Base-by-base conservation (phyloP, 2,329 filamentous ascomycete species). In the Colletotrichum siamense region DNA sequence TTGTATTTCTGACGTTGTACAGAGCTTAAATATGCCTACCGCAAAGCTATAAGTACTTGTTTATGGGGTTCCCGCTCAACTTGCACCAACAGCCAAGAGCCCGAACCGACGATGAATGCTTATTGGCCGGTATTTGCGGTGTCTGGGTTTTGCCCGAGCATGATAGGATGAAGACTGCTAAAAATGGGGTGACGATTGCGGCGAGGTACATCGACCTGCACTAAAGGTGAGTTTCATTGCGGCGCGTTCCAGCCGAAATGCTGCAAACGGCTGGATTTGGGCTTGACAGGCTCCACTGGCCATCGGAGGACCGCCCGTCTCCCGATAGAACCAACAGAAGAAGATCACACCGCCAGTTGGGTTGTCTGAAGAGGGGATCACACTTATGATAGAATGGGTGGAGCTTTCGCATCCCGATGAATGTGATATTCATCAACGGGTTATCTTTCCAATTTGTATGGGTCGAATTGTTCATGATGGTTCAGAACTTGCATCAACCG, bases 51-150 rank as follows among this genome's bases (percentile, higher is more conserved):
- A 52, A n/a, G 44, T 15, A 52, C 44, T 52, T 24, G n/a, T 52
- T 22, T 3, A 52, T 5, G 44, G n/a, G n/a, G n/a, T 52, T 52
- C 12, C n/a, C n/a, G 4, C n/a, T 24, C 10, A 22, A 12, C n/a
- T 7, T 52, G 44, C 44, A 52, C 44, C 44, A 52, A 52, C n/a
- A 52, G 44, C n/a, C 44, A 52, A 52, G 44, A 52, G n/a, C 16
- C 6, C n/a, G n/a, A 52, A 13, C 6, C n/a, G n/a, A 24, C 44
- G 10, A 52, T 52, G 44, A 22, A 52, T 52, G 0, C n/a, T 3
- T 1, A 22, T 52, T 52, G 44, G 44, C n/a, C 44, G 3, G n/a
- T 22, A 52, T 22, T 13, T 52, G 44, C 44, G n/a, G n/a, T 7
- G 6, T n/a, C 44, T 52, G 12, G 44, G n/a, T 2, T 52, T 22